phyloP scores from a whole-genome alignment of 1,284 basidiomycete species.

The Apiotrichum montevideense region DNA sequence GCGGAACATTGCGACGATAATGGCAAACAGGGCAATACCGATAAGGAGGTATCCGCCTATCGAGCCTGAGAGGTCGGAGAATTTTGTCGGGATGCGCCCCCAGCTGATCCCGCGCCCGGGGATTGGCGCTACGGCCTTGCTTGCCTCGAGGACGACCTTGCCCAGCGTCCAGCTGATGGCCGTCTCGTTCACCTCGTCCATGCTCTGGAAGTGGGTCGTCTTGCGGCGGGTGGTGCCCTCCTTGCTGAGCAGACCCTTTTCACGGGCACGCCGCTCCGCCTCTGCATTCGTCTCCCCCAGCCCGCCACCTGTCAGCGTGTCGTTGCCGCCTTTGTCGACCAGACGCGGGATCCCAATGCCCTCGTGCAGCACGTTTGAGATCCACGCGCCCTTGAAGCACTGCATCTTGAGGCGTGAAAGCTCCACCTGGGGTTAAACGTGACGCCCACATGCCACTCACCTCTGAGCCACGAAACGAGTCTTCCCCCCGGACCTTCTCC shows the following conservation, averaged over 20 bases:
- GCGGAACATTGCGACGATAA: constrained; percentile 3
- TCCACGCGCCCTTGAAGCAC: constrained; percentile 99
- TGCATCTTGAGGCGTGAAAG: constrained; percentile 85
- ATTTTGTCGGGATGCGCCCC: constrained; percentile 1
- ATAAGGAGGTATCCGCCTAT: constrained; percentile 36
- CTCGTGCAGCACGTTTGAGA: constrained; percentile 91
- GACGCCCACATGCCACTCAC: constrained; percentile 24
- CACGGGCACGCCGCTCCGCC: constrained; percentile 64
- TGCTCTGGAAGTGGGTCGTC: constrained; percentile 69
- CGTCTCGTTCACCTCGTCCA: constrained; percentile 85
- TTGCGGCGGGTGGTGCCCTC: neutral
- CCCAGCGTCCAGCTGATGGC: constrained; percentile 97
- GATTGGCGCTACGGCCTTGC: constrained; percentile 54
- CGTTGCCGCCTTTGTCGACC: constrained; percentile 68
- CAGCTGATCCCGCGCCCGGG: constrained; percentile 6
- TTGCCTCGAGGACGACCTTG: constrained; percentile 96
- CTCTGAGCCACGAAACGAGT: constrained; percentile 62
- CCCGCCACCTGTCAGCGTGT: constrained; percentile 50
- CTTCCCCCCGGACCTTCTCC: constrained; percentile 57
- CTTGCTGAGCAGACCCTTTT: constrained; percentile 60
- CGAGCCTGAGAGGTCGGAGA: neutral
- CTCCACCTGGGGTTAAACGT: constrained; percentile 54
- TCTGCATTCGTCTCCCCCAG: constrained; percentile 54
- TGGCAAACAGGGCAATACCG: constrained; percentile 20
- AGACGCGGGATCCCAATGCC: constrained; percentile 92